Conservation (phyloP, 257 asterid species). For the Nyctanthes arbortristis region DNA sequence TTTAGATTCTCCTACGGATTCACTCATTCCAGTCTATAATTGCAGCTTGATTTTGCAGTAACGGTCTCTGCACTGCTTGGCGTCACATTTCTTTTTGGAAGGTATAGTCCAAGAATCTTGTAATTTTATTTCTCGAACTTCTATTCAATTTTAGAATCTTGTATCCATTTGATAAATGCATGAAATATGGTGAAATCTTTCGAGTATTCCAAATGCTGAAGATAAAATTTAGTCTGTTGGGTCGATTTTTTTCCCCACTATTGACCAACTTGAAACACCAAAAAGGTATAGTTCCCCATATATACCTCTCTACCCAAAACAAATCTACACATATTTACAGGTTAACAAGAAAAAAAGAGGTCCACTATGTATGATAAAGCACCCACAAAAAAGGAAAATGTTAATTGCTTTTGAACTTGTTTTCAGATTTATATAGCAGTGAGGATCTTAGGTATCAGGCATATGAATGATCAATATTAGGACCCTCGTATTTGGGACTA, state of each 20-base stretch:
- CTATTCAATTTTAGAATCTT: conserved; percentile 2
- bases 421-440: not conserved
- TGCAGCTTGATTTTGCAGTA: conserved; percentile 90
- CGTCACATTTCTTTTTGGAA: conserved; percentile 95
- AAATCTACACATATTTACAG: not conserved
- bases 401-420: not conserved
- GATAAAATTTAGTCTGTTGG: not conserved
- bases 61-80: conserved; percentile 91
- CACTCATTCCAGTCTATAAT: conserved; percentile 31
- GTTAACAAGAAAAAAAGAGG: not conserved
- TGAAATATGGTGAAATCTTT: conserved; percentile 1
- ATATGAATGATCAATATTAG: not conserved
- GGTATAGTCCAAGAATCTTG: conserved; percentile 49
- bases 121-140: not conserved
- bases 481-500: not conserved
- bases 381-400: too few relatives aligned
- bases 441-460: not conserved
- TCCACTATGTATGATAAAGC: not conserved
- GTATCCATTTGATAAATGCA: conserved; percentile 4
- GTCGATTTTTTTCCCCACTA: not conserved
- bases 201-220: not conserved
- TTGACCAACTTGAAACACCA: not conserved
- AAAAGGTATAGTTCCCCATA: not conserved
- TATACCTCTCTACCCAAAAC: conserved; percentile 1
- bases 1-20: conserved; percentile 18